Evolutionary conservation across 148 eudicot species (phyloP).

Genomic region (Agrostemma githago): DNA sequence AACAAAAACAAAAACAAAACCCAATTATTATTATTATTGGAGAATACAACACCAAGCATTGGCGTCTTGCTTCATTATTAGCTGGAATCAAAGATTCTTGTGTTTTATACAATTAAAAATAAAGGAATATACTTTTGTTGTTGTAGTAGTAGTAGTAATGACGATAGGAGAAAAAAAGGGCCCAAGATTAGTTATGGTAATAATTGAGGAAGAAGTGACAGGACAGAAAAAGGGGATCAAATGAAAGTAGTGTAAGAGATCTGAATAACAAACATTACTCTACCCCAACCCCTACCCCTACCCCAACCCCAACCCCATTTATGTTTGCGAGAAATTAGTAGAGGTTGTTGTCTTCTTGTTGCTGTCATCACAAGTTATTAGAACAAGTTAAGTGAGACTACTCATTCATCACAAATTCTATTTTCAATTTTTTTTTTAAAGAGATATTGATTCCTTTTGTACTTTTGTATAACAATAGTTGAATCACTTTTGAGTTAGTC

Average conservation of each 20-base stretch:
- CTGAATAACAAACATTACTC: no score
- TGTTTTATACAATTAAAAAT: not conserved
- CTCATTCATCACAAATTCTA: no score
- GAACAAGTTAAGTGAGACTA: not conserved
- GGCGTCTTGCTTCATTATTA: slow-evolving; percentile 19
- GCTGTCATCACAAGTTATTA: not conserved
- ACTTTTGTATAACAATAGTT: no score
- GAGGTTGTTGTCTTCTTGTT: not conserved
- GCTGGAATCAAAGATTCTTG: slow-evolving; percentile 30
- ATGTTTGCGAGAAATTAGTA: not conserved
- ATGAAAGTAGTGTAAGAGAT: not conserved
- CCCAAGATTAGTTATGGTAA: no score
- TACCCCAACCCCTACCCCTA: no score
- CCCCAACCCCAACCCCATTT: no score
- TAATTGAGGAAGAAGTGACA: no score
- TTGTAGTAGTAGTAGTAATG: not conserved
- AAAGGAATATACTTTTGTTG: not conserved
- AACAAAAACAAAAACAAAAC: not conserved
- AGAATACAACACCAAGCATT: slow-evolving; percentile 14
- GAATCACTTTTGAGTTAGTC: no score
- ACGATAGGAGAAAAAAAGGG: no score
- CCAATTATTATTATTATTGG: slow-evolving; percentile 14
- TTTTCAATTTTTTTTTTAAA: no score
- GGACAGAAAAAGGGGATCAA: not conserved
- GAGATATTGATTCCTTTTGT: no score